A percentile compares a stretch with the other conserved stretches of the same genome.
phyloP scores from a whole-genome alignment of 164 flowering plant species.

The Houttuynia cordata region DNA sequence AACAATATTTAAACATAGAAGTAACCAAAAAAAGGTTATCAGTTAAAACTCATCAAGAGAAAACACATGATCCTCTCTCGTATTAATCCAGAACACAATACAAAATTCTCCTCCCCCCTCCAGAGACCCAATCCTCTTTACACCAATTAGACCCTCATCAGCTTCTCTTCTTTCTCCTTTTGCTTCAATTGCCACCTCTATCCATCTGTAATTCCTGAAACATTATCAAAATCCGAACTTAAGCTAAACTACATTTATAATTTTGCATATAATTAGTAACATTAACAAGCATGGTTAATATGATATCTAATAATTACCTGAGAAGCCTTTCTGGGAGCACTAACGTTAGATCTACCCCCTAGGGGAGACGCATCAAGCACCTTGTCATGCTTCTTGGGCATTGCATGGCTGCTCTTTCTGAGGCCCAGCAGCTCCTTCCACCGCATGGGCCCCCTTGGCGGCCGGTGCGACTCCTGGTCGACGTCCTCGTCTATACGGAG shows the following conservation, averaged over 20 bases:
- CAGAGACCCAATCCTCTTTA: not conserved
- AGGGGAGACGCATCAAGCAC: slow-evolving; percentile 13
- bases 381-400: slow-evolving; percentile 22
- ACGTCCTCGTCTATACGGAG: slow-evolving; percentile 32
- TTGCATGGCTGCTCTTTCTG: slow-evolving; percentile 20
- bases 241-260: no score
- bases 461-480: slow-evolving; percentile 18
- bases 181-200: not conserved
- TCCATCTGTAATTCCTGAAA: slow-evolving; percentile 1
- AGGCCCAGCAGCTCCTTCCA: slow-evolving; percentile 55
- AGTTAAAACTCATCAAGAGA: not conserved
- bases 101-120: not conserved
- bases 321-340: not conserved
- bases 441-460: slow-evolving; percentile 27
- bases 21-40: slow-evolving; percentile 1
- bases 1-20: not conserved
- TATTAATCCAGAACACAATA: not conserved
- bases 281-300: no score
- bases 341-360: not conserved
- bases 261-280: no score
- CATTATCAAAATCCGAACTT: not conserved
- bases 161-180: not conserved
- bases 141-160: not conserved
- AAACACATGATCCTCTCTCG: not conserved
- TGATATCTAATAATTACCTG: not conserved